Evolutionary conservation across 225 moss, liverwort and hornwort species (phyloP), one percentile per base, ranked within the genome.

Genomic region (Pseudoscleropodium purum): DNA sequence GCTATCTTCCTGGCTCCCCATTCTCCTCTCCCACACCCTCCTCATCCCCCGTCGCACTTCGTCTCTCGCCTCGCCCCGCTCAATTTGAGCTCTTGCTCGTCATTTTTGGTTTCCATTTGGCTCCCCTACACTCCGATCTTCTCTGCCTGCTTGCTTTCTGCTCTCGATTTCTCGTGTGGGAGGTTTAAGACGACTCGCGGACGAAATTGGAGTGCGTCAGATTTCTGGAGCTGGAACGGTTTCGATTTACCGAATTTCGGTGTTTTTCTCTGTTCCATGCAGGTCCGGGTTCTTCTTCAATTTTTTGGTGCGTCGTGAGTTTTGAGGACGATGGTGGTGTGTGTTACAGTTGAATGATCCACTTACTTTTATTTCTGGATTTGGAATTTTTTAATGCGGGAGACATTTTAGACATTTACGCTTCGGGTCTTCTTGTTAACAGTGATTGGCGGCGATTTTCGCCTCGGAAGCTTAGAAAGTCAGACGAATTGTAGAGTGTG

Each of bases 1-100:
- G 88, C 89, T 64, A 89, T 81, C 91, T 83, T 84, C 86, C 80
- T 62, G 11, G 45, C 68, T 90, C 59, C 49, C 74, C 78, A 49
- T 43, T 68, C 43, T 73, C 52, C 57, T 84, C 36, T 56, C 21
- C 72, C 70, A 56, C 72, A 59, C 88, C 39, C 60, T 87, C 87
- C 87, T 84, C 90, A 54, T 81, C 43, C 61, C 69, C 41, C 75
- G 27, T 13, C 52, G 27, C 83, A 27, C 45, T 54, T 25, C 47
- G 11, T 8, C 54, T 37, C 70, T 41, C 56, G 45, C 26, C 36
- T 85, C 56, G 68, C 72, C 41, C 36, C 87, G 87, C 87, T 87
- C 81, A 89, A 84, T 91, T 91, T 60, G 87, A 90, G 81, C 90
- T 49, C 54, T 70, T 68, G 34, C 84, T 87, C 65, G 87, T 49